Evolutionary conservation across 768 basidiomycete species (phyloP).

Genomic region (Podaxis sp.): DNA sequence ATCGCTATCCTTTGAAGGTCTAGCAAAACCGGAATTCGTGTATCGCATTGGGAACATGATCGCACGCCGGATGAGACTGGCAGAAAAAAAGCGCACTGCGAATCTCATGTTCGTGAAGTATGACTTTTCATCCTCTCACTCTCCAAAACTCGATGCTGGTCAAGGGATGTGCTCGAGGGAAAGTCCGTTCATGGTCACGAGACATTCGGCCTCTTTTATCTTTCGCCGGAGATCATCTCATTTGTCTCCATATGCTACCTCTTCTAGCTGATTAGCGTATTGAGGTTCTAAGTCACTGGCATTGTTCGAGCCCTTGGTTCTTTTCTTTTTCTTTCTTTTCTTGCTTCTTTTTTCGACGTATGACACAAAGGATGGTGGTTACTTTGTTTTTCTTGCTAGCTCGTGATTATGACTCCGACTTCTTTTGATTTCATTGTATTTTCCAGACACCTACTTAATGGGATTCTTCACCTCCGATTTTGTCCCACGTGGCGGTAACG

Average conservation of each 20-base stretch:
- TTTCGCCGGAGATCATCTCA: neutral
- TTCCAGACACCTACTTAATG: neutral
- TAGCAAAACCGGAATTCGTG: conserved; percentile 10
- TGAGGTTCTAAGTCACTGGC: neutral
- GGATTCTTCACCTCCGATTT: neutral
- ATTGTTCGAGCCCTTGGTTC: neutral
- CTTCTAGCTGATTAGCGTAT: neutral
- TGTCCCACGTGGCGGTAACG: neutral
- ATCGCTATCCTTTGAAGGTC: conserved; percentile 7
- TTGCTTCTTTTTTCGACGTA: neutral
- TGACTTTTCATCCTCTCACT: conserved; percentile 6
- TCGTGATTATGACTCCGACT: neutral
- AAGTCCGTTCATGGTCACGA: conserved; percentile 4
- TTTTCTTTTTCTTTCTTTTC: neutral
- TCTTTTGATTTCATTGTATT: neutral
- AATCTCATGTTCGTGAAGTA: conserved; percentile 9
- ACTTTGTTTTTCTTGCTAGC: neutral
- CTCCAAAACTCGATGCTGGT: conserved; percentile 1
- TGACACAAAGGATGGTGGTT: neutral
- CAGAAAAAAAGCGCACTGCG: conserved; percentile 1
- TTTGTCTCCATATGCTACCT: neutral
- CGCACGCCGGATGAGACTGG: conserved; percentile 6
- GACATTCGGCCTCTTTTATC: conserved; percentile 9
- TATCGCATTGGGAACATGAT: conserved; percentile 10
- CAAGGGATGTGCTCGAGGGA: conserved; percentile 1